Base-by-base conservation (phyloP, 805 yeast species). In the Wickerhamiella bombiphila region DNA sequence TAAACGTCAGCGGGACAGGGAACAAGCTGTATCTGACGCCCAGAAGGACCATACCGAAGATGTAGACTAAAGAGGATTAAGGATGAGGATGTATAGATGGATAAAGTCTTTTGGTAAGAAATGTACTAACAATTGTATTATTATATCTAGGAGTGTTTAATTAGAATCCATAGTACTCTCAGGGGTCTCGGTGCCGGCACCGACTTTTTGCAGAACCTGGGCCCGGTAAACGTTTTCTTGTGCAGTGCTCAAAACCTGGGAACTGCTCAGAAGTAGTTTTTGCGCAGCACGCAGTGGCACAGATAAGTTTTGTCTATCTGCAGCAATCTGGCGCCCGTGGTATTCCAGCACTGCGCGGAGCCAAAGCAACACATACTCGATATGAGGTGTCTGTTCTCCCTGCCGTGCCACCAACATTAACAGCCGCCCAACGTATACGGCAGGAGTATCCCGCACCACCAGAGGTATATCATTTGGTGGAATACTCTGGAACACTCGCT, bases 301-400 rank as follows among this genome's bases (percentile, higher is more conserved):
- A 2, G 74, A 64, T 49, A 77, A 80, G 37, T 72, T 68, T 43
- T 69, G 74, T 50, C 72, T 74, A 50, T 79, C 69, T 9, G 57
- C 56, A 29, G 71, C 66, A 37, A 91, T 78, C 56, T 71, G 77
- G 45, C 68, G 68, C 9, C 98, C 97, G 54, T 88, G 96, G 15
- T 67, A 57, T 1, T 77, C 65, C 14, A 91, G 57, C 3, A 85
- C 49, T 13, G 69, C 62, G 47, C 76, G 73, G 24, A 88, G 66
- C 97, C 98, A 91, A 8, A 79, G 48, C 44, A 91, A 56, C 49
- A 76, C 74, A 61, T 76, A 85, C 60, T 91, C 96, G 18, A 88
- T 55, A 58, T 91, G 97, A 24, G 72, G 85, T 4, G 83, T 73
- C 3, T 76, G 80, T 69, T 68, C 25, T 75, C 66, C 45, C 71